A percentile compares a stretch with the other conserved stretches of the same genome.
These are phyloP conservation scores for Yamagishiella unicocca DNA, from an alignment of 139 green algal genomes.

Conservation along the genomic window DNA sequence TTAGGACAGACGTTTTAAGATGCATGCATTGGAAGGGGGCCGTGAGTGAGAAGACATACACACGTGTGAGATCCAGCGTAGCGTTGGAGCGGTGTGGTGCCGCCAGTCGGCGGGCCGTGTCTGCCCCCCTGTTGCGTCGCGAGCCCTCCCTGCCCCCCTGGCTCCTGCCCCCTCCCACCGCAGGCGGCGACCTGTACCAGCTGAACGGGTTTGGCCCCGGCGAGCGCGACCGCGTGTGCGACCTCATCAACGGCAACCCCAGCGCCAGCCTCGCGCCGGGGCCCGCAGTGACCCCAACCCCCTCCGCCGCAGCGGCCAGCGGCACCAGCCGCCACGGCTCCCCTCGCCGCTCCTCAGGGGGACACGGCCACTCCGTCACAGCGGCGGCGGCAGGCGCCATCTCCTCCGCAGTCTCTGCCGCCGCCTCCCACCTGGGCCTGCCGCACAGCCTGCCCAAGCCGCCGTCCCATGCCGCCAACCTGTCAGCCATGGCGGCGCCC, in stretches of 20 bases:
- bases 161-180: neutral
- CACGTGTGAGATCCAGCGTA: too few species aligned
- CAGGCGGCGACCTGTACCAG: conserved; percentile 23
- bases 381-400: neutral
- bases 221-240: conserved; percentile 38
- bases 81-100: too few species aligned
- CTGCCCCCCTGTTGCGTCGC: too few species aligned
- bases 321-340: neutral
- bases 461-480: neutral
- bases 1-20: too few species aligned
- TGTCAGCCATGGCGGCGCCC: neutral
- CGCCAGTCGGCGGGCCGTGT: too few species aligned
- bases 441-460: neutral
- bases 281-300: neutral
- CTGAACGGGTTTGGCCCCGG: conserved; percentile 13
- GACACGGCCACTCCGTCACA: neutral
- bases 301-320: neutral
- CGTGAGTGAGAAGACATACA: too few species aligned
- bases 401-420: too few species aligned
- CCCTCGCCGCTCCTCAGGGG: neutral
- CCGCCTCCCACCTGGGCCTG: neutral
- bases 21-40: too few species aligned
- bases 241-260: neutral
- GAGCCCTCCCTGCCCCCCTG: too few species aligned
- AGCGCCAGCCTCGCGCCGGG: neutral